phyloP scores from a whole-genome alignment of 441 rosid genomes.

The Caryocar brasiliense region DNA sequence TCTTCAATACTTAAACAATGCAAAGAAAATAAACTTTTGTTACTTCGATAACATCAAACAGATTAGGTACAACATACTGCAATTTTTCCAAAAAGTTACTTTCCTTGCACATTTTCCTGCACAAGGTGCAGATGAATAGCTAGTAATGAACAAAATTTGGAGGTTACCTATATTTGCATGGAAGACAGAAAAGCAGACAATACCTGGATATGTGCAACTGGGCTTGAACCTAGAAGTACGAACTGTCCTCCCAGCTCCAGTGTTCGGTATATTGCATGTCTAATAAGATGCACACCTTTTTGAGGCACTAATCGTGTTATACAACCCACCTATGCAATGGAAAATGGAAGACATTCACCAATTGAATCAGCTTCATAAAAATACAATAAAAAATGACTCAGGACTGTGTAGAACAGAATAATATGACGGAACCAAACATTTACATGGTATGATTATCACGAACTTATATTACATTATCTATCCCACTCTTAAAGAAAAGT shows the following conservation, averaged over 20 bases:
- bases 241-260: conserved; percentile 93
- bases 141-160: not conserved
- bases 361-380: not conserved
- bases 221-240: conserved; percentile 91
- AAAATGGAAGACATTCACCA: not conserved
- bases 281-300: conserved; percentile 90
- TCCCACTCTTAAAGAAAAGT: not conserved
- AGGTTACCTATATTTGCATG: not conserved
- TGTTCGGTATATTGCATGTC: conserved; percentile 84
- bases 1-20: no score
- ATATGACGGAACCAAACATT: not conserved
- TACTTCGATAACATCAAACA: no score
- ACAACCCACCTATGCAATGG: conserved; percentile 65
- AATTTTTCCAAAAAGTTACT: no score
- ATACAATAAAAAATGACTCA: not conserved
- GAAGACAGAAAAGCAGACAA: not conserved
- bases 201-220: conserved; percentile 93
- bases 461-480: not conserved
- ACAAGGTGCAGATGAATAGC: no score
- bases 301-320: conserved; percentile 93
- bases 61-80: no score
- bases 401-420: not conserved
- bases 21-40: no score
- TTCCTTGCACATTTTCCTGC: no score
- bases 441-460: not conserved